Evolutionary conservation across 208 protist genomes (phyloP).

Genomic region (Trypanosoma lewisi): DNA sequence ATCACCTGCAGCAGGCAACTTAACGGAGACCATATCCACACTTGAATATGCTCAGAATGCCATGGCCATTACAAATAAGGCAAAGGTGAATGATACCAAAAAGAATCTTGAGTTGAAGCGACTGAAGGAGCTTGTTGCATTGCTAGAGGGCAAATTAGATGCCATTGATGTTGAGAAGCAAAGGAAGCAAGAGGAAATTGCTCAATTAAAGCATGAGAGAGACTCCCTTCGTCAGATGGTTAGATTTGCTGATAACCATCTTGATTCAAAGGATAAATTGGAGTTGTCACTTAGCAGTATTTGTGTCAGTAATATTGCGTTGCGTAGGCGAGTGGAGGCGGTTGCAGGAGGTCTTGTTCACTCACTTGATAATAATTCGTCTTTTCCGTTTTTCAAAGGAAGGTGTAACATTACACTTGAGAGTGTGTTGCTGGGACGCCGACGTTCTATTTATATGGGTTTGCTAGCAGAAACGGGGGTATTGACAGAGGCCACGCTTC

Average conservation of each 20-base stretch:
- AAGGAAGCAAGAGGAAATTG: slow-evolving; percentile 35
- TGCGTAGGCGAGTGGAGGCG: slow-evolving; percentile 57
- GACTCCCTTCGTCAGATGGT: slow-evolving; percentile 43
- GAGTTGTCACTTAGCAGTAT: slow-evolving; percentile 39
- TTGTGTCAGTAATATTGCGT: slow-evolving; percentile 49
- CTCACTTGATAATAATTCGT: slow-evolving; percentile 49
- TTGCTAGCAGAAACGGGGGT: slow-evolving; percentile 44
- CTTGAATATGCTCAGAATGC: slow-evolving; percentile 83
- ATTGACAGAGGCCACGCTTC: slow-evolving; percentile 39
- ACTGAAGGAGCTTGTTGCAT: slow-evolving; percentile 48
- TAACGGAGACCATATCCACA: slow-evolving; percentile 77
- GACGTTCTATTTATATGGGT: slow-evolving; percentile 33
- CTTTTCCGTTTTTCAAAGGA: slow-evolving; percentile 64
- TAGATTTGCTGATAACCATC: slow-evolving; percentile 19
- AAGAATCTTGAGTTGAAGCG: slow-evolving; percentile 70
- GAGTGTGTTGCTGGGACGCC: slow-evolving; percentile 45
- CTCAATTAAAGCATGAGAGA: slow-evolving; percentile 41
- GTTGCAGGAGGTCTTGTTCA: slow-evolving; percentile 32
- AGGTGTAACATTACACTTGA: slow-evolving; percentile 46
- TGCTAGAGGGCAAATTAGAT: slow-evolving; percentile 53
- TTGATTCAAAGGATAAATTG: slow-evolving; percentile 25
- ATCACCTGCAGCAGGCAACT: slow-evolving; percentile 70
- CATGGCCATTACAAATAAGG: slow-evolving; percentile 80
- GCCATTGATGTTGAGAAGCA: slow-evolving; percentile 26
- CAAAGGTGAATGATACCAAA: slow-evolving; percentile 54